These are phyloP conservation scores for Amylocystis lapponica DNA, from an alignment of 768 basidiomycete genomes.

Conservation along the genomic window DNA sequence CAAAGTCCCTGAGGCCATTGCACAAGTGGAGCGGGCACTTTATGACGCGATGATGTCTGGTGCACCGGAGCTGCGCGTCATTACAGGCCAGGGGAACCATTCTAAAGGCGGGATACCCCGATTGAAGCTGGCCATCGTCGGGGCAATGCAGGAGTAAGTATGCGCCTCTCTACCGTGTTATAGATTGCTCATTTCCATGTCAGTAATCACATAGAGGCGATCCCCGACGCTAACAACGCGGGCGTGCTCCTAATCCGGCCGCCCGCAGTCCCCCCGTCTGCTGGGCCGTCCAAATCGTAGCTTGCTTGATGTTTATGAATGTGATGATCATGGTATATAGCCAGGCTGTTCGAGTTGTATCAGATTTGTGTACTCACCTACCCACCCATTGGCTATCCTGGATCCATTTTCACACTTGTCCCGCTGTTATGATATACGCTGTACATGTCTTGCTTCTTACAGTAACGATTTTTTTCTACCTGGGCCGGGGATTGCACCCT, in stretches of 20 bases:
- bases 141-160: conserved; percentile 25
- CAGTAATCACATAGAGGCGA: conserved; percentile 23
- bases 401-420: neutral
- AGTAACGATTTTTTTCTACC: neutral
- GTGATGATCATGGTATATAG: conserved; percentile 5
- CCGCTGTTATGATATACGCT: conserved; percentile 8
- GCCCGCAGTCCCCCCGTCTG: conserved; percentile 10
- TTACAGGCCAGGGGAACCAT: conserved; percentile 29
- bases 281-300: conserved; percentile 6
- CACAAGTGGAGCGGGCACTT: conserved; percentile 26
- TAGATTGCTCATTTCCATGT: neutral
- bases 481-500: too few species aligned
- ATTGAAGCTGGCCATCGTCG: conserved; percentile 26
- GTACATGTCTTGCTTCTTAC: conserved; percentile 5
- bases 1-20: conserved; percentile 25
- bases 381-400: conserved; percentile 3
- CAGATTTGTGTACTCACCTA: conserved; percentile 3
- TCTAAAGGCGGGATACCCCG: conserved; percentile 25
- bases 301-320: conserved; percentile 1
- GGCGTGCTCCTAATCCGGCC: conserved; percentile 24
- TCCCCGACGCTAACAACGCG: conserved; percentile 22
- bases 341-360: conserved; percentile 11
- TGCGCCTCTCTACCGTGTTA: neutral
- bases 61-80: conserved; percentile 26
- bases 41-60: conserved; percentile 24